Conservation (phyloP, 1,284 basidiomycete genomes). For the Nidula niveotomentosa region DNA sequence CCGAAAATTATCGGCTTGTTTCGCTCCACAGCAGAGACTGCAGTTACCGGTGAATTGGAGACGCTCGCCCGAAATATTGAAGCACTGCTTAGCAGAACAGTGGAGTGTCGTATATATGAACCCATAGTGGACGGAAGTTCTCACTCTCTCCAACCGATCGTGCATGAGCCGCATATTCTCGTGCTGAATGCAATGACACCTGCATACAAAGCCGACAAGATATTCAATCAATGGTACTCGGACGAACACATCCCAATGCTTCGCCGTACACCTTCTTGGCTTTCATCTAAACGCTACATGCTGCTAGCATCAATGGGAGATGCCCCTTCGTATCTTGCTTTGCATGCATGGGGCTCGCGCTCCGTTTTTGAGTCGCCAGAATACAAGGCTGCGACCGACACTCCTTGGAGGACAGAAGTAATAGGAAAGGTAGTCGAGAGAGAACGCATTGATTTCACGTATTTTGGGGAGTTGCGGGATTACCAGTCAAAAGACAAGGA, state of each 20-base stretch:
- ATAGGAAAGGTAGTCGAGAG: constrained; percentile 9
- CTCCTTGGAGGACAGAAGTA: constrained; percentile 26
- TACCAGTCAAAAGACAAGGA: no score
- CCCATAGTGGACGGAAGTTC: background rate
- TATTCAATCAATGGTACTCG: constrained; percentile 28
- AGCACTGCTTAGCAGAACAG: background rate
- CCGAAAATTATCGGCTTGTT: no score
- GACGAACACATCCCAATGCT: constrained; percentile 30
- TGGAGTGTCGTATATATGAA: background rate
- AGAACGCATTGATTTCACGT: background rate
- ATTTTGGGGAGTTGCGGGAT: background rate
- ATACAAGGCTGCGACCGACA: constrained; percentile 24
- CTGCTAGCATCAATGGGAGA: constrained; percentile 10
- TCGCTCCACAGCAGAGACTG: no score
- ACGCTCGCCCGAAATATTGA: background rate
- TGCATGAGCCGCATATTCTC: constrained; percentile 5
- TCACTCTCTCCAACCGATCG: background rate
- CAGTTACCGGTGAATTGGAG: background rate
- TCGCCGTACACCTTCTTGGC: constrained; percentile 23
- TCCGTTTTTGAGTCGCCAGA: constrained; percentile 19
- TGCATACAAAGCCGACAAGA: constrained; percentile 13
- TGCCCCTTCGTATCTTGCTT: constrained; percentile 24
- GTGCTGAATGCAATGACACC: constrained; percentile 25
- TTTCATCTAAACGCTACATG: constrained; percentile 22
- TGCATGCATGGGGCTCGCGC: constrained; percentile 21